Conservation (phyloP, 2,329 filamentous ascomycete species). For the Bipolaris gigantea region DNA sequence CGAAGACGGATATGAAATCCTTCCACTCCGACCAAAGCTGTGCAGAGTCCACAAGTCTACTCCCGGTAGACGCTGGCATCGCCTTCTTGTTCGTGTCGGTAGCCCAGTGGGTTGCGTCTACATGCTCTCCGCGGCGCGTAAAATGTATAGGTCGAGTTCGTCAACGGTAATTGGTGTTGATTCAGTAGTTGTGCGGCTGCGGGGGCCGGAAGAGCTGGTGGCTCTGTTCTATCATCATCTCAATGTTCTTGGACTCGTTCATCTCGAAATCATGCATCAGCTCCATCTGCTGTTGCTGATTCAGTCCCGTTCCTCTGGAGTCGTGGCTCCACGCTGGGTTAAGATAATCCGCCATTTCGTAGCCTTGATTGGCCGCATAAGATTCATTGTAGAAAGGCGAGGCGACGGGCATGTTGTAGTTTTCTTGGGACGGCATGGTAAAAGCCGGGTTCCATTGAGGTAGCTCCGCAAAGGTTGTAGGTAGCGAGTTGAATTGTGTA, state of each 20-base stretch:
- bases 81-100: background rate
- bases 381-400: slow-evolving; percentile 39
- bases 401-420: slow-evolving; percentile 28
- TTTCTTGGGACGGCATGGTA: slow-evolving; percentile 37
- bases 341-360: slow-evolving; percentile 46
- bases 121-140: background rate
- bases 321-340: slow-evolving; percentile 62
- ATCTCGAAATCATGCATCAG: slow-evolving; percentile 78
- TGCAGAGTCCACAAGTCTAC: background rate
- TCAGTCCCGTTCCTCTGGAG: slow-evolving; percentile 55
- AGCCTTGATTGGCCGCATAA: slow-evolving; percentile 41
- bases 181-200: slow-evolving; percentile 35
- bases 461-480: slow-evolving; percentile 43
- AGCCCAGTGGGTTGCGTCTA: background rate
- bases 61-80: background rate
- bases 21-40: background rate
- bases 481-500: slow-evolving; percentile 37
- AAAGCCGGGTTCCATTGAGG: slow-evolving; percentile 44
- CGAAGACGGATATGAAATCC: background rate
- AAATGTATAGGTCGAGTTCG: background rate
- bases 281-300: slow-evolving; percentile 79
- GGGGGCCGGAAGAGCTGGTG: slow-evolving; percentile 43
- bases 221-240: slow-evolving; percentile 48
- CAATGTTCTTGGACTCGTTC: slow-evolving; percentile 45
- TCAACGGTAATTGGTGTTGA: background rate